phyloP scores from a whole-genome alignment of 306 rosid genomes.

The Neltuma alba region DNA sequence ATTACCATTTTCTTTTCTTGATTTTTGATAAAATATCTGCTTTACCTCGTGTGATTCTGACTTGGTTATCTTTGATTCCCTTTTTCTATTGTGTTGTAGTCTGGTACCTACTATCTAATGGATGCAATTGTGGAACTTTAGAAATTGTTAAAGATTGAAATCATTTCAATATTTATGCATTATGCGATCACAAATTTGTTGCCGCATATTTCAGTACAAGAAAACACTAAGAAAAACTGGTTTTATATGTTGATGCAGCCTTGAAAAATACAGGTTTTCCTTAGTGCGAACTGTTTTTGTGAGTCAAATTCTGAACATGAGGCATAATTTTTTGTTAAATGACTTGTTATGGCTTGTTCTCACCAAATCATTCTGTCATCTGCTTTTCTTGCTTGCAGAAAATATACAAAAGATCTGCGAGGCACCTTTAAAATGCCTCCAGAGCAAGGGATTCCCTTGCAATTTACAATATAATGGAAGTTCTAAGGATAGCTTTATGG shows the following conservation, averaged over 20 bases:
- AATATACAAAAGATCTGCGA: slow-evolving; percentile 71
- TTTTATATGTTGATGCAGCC: neutral
- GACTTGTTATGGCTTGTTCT: slow-evolving; percentile 12
- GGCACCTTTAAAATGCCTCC: slow-evolving; percentile 90
- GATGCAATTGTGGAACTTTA: neutral
- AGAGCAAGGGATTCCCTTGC: slow-evolving; percentile 68
- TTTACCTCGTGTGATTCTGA: neutral
- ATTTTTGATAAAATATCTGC: neutral
- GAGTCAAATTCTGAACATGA: slow-evolving; percentile 6
- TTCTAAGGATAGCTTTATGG: slow-evolving; percentile 53
- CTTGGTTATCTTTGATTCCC: neutral
- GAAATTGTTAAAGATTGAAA: neutral
- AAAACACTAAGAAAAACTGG: neutral
- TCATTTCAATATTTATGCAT: neutral
- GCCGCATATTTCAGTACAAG: neutral
- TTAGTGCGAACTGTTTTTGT: slow-evolving; percentile 13
- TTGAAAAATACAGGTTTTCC: neutral
- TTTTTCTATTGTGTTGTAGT: neutral
- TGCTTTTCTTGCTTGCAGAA: slow-evolving; percentile 57
- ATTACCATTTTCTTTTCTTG: neutral
- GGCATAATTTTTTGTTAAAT: slow-evolving; percentile 9
- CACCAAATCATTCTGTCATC: slow-evolving; percentile 6
- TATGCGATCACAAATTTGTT: neutral
- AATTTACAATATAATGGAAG: slow-evolving; percentile 57
- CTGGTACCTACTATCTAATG: neutral